Conservation (phyloP, 805 yeast species). For the Zygosaccharomyces pseudorouxii region DNA sequence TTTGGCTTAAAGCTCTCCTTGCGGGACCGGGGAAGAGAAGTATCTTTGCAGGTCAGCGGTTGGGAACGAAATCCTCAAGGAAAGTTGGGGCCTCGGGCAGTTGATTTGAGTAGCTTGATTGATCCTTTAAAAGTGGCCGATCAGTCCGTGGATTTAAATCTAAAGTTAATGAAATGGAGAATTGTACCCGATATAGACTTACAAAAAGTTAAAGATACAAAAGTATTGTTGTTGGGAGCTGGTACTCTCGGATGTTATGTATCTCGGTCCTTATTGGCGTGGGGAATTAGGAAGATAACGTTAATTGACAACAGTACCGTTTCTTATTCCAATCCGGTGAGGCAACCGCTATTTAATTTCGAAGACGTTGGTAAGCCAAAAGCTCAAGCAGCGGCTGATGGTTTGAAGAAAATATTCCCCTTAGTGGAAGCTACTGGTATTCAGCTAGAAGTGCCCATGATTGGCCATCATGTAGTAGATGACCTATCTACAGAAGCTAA, state of each 20-base stretch:
- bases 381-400: conserved; percentile 71
- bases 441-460: conserved; percentile 84
- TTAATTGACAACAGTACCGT: conserved; percentile 87
- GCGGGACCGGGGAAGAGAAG: conserved; percentile 8
- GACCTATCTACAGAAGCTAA: conserved; percentile 47
- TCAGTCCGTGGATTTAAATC: conserved; percentile 87
- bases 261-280: conserved; percentile 77
- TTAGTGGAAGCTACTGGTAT: conserved; percentile 61
- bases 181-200: conserved; percentile 77
- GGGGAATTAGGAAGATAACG: conserved; percentile 88
- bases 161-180: conserved; percentile 96
- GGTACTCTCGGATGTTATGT: conserved; percentile 96
- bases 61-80: conserved; percentile 85
- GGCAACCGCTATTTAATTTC: conserved; percentile 83
- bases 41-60: conserved; percentile 54
- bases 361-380: conserved; percentile 82
- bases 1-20: conserved; percentile 28
- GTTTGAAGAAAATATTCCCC: conserved; percentile 73
- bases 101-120: conserved; percentile 75
- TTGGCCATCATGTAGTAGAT: conserved; percentile 77
- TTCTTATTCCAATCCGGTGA: conserved; percentile 89
- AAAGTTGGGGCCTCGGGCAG: conserved; percentile 73
- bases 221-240: conserved; percentile 81
- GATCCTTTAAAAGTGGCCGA: conserved; percentile 79
- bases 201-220: conserved; percentile 54